Evolutionary conservation across 495 filamentous ascomycete species (phyloP).

Genomic region (Xylaria telfairii): DNA sequence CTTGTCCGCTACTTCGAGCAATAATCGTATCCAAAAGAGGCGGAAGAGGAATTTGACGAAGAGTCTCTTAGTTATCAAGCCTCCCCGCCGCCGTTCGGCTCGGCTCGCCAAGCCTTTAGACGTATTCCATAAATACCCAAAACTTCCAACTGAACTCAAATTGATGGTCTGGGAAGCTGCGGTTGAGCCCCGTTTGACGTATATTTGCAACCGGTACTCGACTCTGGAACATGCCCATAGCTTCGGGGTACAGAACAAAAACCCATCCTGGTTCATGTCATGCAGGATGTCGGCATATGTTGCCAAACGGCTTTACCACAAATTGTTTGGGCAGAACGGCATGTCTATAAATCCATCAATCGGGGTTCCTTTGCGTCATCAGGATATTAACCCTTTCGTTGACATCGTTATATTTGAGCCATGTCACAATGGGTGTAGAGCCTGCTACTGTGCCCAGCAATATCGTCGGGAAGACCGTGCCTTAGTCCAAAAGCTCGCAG

Average conservation of each 20-base stretch:
- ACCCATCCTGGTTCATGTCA: slow-evolving; percentile 36
- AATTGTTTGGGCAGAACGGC: slow-evolving; percentile 26
- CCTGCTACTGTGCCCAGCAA: slow-evolving; percentile 39
- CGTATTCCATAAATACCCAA: slow-evolving; percentile 31
- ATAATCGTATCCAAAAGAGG: slow-evolving; percentile 15
- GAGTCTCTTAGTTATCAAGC: neutral
- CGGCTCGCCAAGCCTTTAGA: slow-evolving; percentile 36
- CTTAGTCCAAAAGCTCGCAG: slow-evolving; percentile 31
- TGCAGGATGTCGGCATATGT: slow-evolving; percentile 28
- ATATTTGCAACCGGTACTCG: slow-evolving; percentile 37
- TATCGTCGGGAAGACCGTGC: slow-evolving; percentile 33
- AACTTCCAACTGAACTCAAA: slow-evolving; percentile 35
- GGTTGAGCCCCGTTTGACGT: slow-evolving; percentile 33
- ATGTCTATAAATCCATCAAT: neutral
- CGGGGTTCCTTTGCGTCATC: neutral
- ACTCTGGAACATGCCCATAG: neutral
- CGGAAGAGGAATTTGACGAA: neutral
- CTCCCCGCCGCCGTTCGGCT: slow-evolving; percentile 30
- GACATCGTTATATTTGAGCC: slow-evolving; percentile 42
- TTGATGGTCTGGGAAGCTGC: slow-evolving; percentile 41
- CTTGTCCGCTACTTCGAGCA: neutral
- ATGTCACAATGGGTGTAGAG: slow-evolving; percentile 39
- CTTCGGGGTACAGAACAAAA: slow-evolving; percentile 30
- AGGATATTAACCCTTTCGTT: slow-evolving; percentile 27
- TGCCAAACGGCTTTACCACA: slow-evolving; percentile 27